Evolutionary conservation across 345 rosid species (phyloP).

Genomic region (Heritiera fomes): DNA sequence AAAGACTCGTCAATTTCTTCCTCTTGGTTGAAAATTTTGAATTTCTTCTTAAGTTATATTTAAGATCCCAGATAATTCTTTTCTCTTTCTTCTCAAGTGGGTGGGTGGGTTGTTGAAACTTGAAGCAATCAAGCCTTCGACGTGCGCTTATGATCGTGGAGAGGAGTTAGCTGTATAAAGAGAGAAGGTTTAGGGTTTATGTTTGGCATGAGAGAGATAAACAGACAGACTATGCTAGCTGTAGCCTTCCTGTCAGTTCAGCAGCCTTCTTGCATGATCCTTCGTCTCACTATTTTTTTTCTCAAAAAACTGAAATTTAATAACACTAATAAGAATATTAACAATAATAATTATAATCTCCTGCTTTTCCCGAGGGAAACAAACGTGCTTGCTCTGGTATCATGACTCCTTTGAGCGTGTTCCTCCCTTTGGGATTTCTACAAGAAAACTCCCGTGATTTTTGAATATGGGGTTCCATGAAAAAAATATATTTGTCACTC

Average conservation of each 20-base stretch:
- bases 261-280: conserved; percentile 96
- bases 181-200: conserved; percentile 52
- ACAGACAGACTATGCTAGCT: conserved; percentile 53
- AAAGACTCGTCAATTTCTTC: background rate
- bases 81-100: conserved; percentile 19
- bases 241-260: conserved; percentile 87
- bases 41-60: background rate
- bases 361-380: conserved; percentile 37
- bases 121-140: conserved; percentile 41
- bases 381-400: conserved; percentile 63
- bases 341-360: background rate
- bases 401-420: conserved; percentile 45
- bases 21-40: background rate
- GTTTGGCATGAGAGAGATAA: conserved; percentile 46
- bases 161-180: conserved; percentile 16
- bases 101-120: conserved; percentile 24
- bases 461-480: conserved; percentile 30
- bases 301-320: background rate
- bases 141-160: conserved; percentile 50
- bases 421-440: conserved; percentile 28
- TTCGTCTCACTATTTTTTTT: conserved; percentile 16
- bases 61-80: conserved; percentile 5
- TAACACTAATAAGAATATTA: conserved; percentile 4
- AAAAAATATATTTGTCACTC: background rate
- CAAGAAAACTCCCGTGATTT: conserved; percentile 34